These are phyloP conservation scores for Plasmodium vinckei DNA, from an alignment of 169 alveolate species.

Conservation along the genomic window DNA sequence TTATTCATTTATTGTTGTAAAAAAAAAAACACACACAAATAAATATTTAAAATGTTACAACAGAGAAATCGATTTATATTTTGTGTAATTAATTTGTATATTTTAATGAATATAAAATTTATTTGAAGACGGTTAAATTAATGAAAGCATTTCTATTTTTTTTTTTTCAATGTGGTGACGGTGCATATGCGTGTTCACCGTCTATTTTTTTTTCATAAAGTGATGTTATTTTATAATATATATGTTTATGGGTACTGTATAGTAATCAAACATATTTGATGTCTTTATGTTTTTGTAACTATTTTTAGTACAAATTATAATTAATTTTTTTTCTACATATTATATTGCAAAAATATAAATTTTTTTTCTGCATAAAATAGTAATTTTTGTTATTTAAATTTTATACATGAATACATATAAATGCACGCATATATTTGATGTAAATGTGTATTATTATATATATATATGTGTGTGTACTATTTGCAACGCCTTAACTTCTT, in stretches of 20 bases:
- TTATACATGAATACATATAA: constrained; percentile 6
- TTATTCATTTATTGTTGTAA: too few relatives aligned
- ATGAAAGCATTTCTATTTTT: constrained; percentile 21
- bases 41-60: not conserved
- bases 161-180: constrained; percentile 56
- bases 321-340: constrained; percentile 25
- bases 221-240: constrained; percentile 28
- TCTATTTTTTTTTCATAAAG: constrained; percentile 2
- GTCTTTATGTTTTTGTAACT: not conserved
- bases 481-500: not conserved
- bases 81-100: constrained; percentile 5
- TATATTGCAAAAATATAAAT: constrained; percentile 12
- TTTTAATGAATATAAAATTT: constrained; percentile 15
- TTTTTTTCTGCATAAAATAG: constrained; percentile 24
- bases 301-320: constrained; percentile 7
- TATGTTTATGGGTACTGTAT: constrained; percentile 13
- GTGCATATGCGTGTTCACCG: constrained; percentile 53
- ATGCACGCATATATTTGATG: not conserved
- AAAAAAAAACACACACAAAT: too few relatives aligned
- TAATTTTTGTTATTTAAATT: constrained; percentile 44
- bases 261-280: not conserved
- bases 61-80: not conserved
- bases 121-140: not conserved
- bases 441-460: not conserved
- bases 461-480: not conserved